A percentile compares a stretch with the other conserved stretches of the same genome.
Conservation (phyloP, 2,329 filamentous ascomycete species). For the Rutstroemia sydowiana region DNA sequence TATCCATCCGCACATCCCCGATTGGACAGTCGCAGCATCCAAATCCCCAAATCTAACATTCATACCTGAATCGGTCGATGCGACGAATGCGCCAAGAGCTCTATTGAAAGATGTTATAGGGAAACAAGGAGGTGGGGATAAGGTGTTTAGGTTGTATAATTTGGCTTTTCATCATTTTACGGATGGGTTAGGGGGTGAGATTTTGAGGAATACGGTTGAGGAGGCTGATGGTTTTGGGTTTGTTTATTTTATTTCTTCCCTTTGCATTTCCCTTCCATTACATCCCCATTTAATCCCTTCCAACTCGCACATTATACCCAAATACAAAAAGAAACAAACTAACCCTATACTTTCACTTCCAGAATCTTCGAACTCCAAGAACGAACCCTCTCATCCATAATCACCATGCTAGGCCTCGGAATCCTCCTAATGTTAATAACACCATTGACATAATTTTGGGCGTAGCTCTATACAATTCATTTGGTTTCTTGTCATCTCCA, state of each 20-base stretch:
- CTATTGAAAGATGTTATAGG: slow-evolving; percentile 33
- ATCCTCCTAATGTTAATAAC: slow-evolving; percentile 44
- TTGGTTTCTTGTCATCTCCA: too few species aligned
- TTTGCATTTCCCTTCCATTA: too few species aligned
- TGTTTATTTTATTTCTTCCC: slow-evolving; percentile 8
- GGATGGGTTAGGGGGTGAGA: slow-evolving; percentile 50
- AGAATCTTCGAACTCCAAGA: slow-evolving; percentile 70
- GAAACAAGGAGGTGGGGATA: slow-evolving; percentile 33
- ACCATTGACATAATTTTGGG: too few species aligned
- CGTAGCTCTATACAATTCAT: too few species aligned
- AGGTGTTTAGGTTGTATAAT: slow-evolving; percentile 63
- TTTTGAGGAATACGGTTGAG: slow-evolving; percentile 56
- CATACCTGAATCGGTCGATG: slow-evolving; percentile 56
- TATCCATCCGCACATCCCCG: slow-evolving; percentile 53
- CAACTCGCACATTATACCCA: background rate
- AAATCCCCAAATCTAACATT: slow-evolving; percentile 51
- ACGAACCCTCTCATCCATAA: slow-evolving; percentile 46
- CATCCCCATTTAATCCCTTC: background rate
- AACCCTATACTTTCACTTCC: background rate
- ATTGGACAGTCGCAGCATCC: slow-evolving; percentile 49
- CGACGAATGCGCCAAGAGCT: slow-evolving; percentile 48
- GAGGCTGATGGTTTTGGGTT: slow-evolving; percentile 58
- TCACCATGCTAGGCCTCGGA: slow-evolving; percentile 47
- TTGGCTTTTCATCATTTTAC: slow-evolving; percentile 73
- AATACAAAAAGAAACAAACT: background rate